Base-by-base conservation (phyloP, 2,329 filamentous ascomycete genomes). In the Lasiodiplodia hormozganensis region DNA sequence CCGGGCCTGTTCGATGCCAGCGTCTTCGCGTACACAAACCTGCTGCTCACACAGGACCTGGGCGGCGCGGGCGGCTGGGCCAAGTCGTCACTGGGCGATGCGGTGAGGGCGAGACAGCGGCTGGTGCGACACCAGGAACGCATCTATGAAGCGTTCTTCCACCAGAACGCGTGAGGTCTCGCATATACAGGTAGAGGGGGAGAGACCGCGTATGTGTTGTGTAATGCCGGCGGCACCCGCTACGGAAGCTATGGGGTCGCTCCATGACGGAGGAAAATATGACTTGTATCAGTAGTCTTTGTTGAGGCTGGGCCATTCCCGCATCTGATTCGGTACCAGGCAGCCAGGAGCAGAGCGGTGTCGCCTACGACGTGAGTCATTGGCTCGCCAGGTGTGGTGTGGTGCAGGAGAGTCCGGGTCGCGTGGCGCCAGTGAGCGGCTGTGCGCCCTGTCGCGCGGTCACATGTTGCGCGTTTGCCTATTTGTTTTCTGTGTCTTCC, bases 11-110 rank as follows among this genome's bases (percentile, higher is more conserved):
- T 98, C 73, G 96, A 99, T 80, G 94, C 95, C 7, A 89, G 88
- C 66, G 88, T 98, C 2, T 98, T 97, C 81, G 90, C 93, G 3
- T 99, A 97, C 79, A 94, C 92, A 0, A 89, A 96, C 78, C 82
- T 97, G 62, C 83, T 98, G 65, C 80, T 97, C 64, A 80, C 97
- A 62, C 85, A 89, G 40, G 75, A 74, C 2, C 74, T 93, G 71
- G 83, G 80, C 1, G 75, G 76, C 18, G 83, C 80, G 1, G 76
- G 76, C 12, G 77, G 75, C 11, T 94, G 92, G 92, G 83, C 82
- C 69, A 88, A 92, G 68, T 85, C 85, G 70, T 82, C 84, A 65
- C 80, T 97, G 64, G 83, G 79, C 16, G 83, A 86, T 67, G 81
- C 87, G 62, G 75, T 97, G 69, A 79, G 77, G 64, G 82, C 82